These are phyloP conservation scores for Aspergillus conjunctus DNA, from an alignment of 495 filamentous ascomycete genomes.

Conservation along the genomic window DNA sequence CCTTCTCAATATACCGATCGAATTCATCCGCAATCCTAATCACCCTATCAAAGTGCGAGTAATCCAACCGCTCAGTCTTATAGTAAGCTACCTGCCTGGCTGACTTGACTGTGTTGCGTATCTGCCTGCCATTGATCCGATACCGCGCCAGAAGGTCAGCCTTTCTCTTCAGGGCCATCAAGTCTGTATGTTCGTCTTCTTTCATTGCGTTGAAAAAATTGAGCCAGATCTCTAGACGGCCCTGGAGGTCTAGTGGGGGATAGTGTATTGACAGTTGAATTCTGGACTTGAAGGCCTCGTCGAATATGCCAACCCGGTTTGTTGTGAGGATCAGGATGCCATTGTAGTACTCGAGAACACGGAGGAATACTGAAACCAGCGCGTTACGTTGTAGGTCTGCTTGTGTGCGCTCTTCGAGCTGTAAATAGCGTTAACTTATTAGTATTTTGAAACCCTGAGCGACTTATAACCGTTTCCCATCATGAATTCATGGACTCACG, in stretches of 20 bases:
- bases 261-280: conserved; percentile 43
- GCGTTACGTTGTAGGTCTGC: conserved; percentile 51
- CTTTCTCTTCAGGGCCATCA: conserved; percentile 1
- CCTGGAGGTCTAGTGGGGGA: neutral
- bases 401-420: conserved; percentile 35
- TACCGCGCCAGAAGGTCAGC: conserved; percentile 24
- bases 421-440: too few species aligned
- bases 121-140: conserved; percentile 43
- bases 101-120: conserved; percentile 33
- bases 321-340: conserved; percentile 41
- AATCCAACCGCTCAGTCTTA: neutral
- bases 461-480: too few species aligned
- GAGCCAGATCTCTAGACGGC: conserved; percentile 36
- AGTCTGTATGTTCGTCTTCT: conserved; percentile 2
- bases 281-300: conserved; percentile 52
- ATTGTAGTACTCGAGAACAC: conserved; percentile 60
- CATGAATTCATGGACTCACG: conserved; percentile 24
- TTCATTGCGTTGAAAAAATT: conserved; percentile 37
- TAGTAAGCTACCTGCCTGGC: conserved; percentile 12
- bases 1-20: neutral
- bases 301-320: conserved; percentile 51
- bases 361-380: conserved; percentile 55
- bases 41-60: neutral
- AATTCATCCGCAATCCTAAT: neutral
- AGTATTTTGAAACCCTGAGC: too few species aligned